Base-by-base conservation (phyloP, 108 stramenopile genomes). In the Cyclotella atomus region DNA sequence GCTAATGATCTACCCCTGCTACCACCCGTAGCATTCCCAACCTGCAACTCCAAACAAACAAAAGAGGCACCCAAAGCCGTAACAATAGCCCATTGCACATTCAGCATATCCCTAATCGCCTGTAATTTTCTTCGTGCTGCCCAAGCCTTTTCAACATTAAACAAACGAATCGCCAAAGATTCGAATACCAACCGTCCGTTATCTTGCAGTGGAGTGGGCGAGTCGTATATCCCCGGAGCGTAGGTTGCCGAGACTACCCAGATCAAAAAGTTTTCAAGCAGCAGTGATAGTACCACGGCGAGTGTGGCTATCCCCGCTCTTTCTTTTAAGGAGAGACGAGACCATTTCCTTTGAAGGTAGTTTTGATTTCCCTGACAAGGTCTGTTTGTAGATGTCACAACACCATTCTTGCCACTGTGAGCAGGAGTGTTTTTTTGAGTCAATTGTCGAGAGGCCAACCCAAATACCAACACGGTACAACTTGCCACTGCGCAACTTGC, bases 191-290 rank as follows among this genome's bases (percentile, higher is more conserved):
- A 66, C 21, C 85, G 83, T 3, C 92, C 92, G 77, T 93, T 93
- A 53, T 93, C 92, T 82, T 93, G 92, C 15, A 93, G 72, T 8
- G 92, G 85, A 16, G 52, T 38, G 30, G 88, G 83, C 50, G 88
- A 76, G 3, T 68, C 78, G 21, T 34, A 38, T 3, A 79, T 79
- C 16, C 78, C 78, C 10, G 88, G 82, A 27, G 75, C 35, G 62
- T 89, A 93, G 0, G 92, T 89, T 5, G 92, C 92, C 19, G 87
- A 86, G 30, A 93, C 92, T 12, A 93, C 92, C 92, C 92, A 93
- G 23, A 91, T 84, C 30, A 85, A 77, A 80, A 93, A 93, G 59
- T 93, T 93, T 83, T 93, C 92, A 0, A 73, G 73, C 49, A 93
- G 76, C 35, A 93, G 68, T 0, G 84, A 79, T 12, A 70, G 46